These are phyloP conservation scores for Endoconidiophora polonica DNA, from an alignment of 2,329 filamentous ascomycete species.

Conservation along the genomic window DNA sequence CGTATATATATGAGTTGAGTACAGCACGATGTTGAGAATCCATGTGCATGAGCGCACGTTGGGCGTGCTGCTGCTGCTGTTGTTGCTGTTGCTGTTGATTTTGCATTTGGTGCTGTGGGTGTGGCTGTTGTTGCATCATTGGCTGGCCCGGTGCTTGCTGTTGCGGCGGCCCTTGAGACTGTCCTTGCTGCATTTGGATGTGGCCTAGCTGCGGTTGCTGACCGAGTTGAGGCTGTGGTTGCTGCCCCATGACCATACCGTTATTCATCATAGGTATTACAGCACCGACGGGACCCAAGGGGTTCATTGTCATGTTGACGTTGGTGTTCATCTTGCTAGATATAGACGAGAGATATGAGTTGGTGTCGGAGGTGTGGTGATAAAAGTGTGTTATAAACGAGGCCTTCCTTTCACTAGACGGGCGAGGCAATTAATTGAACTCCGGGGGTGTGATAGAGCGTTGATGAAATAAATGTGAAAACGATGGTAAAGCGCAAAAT, in stretches of 20 bases:
- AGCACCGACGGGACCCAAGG: constrained; percentile 49
- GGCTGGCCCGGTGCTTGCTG: constrained; percentile 7
- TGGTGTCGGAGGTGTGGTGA: background rate
- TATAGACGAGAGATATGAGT: background rate
- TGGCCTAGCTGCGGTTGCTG: background rate
- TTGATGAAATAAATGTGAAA: too few species aligned
- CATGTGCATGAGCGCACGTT: constrained; percentile 1
- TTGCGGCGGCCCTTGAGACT: constrained; percentile 8
- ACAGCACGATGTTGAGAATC: constrained; percentile 35
- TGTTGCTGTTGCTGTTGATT: background rate
- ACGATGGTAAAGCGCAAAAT: too few species aligned
- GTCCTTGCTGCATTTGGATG: background rate
- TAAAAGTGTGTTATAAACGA: background rate
- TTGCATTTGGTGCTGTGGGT: constrained; percentile 6
- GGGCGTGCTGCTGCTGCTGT: constrained; percentile 22
- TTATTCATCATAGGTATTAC: constrained; percentile 54
- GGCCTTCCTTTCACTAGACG: constrained; percentile 14
- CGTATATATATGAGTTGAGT: constrained; percentile 79
- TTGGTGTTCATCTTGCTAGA: constrained; percentile 34
- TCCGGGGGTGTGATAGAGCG: too few species aligned
- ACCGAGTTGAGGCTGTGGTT: constrained; percentile 17
- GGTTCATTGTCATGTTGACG: constrained; percentile 49
- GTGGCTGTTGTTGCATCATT: constrained; percentile 18
- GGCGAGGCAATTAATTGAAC: too few species aligned
- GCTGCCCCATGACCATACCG: constrained; percentile 20